Conservation (phyloP, 2,329 filamentous ascomycete genomes). For the Bipolaris bicolor region DNA sequence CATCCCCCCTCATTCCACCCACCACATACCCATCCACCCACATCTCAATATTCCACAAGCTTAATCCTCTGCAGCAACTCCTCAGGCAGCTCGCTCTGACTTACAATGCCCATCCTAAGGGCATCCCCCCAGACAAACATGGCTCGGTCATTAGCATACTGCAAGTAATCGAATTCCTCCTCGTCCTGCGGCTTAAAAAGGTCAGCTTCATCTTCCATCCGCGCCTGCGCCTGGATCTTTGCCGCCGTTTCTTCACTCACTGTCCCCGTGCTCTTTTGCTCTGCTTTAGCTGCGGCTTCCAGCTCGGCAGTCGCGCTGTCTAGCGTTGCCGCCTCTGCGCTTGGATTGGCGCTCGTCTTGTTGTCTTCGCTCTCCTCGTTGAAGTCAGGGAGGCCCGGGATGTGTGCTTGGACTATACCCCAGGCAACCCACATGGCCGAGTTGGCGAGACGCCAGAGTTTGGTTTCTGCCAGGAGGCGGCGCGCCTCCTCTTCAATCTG, state of each 20-base stretch:
- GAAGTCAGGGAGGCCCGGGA: constrained; percentile 70
- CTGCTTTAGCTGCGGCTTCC: constrained; percentile 24
- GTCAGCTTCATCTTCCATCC: constrained; percentile 37
- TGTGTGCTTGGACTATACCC: constrained; percentile 94
- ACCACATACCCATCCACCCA: background rate
- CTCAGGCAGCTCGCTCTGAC: constrained; percentile 75
- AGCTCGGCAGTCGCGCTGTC: constrained; percentile 36
- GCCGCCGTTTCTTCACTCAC: constrained; percentile 34
- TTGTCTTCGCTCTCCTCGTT: constrained; percentile 30
- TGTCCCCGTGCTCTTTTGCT: constrained; percentile 29
- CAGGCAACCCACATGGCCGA: constrained; percentile 92
- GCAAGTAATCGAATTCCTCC: constrained; percentile 88
- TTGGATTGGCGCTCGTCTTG: constrained; percentile 14
- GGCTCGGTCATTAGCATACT: constrained; percentile 87
- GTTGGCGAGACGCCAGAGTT: constrained; percentile 86
- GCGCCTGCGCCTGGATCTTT: constrained; percentile 31
- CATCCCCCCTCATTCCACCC: background rate
- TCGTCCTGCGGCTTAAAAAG: constrained; percentile 60
- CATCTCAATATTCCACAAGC: constrained; percentile 65
- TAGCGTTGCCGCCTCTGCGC: constrained; percentile 33
- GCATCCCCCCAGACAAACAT: constrained; percentile 96
- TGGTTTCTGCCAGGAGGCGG: constrained; percentile 76
- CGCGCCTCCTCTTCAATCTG: constrained; percentile 71
- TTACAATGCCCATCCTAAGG: constrained; percentile 75
- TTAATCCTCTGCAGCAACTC: constrained; percentile 70